Conservation (phyloP, 2,329 filamentous ascomycete genomes). For the Alternaria gaisen region DNA sequence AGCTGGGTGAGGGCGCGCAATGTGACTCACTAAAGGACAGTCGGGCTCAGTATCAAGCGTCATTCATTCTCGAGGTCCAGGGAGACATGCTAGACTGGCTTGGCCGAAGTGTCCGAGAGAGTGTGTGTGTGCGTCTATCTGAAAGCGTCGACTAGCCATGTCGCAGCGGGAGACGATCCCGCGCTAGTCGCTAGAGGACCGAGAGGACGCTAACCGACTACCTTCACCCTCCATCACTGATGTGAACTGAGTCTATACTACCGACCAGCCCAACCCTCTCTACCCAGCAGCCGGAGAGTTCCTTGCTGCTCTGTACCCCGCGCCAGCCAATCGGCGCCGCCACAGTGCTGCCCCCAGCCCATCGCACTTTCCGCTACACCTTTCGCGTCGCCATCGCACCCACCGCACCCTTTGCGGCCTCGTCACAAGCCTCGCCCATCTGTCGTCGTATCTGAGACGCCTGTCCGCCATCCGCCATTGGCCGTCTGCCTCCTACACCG, state of each 20-base stretch:
- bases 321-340: slow-evolving; percentile 41
- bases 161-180: slow-evolving; percentile 31
- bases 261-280: slow-evolving; percentile 1
- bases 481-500: slow-evolving; percentile 32
- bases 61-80: slow-evolving; percentile 6
- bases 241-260: not conserved
- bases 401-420: slow-evolving; percentile 20
- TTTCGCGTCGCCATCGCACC: slow-evolving; percentile 17
- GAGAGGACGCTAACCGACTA: slow-evolving; percentile 4
- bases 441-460: slow-evolving; percentile 44
- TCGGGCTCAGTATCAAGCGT: slow-evolving; percentile 10
- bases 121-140: slow-evolving; percentile 5
- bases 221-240: slow-evolving; percentile 13
- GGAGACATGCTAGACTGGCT: slow-evolving; percentile 1
- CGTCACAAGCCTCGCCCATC: slow-evolving; percentile 51
- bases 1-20: slow-evolving; percentile 25
- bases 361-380: not conserved
- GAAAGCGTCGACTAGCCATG: slow-evolving; percentile 6
- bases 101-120: slow-evolving; percentile 5
- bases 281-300: not conserved
- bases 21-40: slow-evolving; percentile 41
- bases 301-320: slow-evolving; percentile 15
- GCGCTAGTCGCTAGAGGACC: slow-evolving; percentile 19
- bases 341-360: slow-evolving; percentile 28
- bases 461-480: slow-evolving; percentile 50